Conservation (phyloP, 2,329 filamentous ascomycete genomes). For the Alternaria sp. region DNA sequence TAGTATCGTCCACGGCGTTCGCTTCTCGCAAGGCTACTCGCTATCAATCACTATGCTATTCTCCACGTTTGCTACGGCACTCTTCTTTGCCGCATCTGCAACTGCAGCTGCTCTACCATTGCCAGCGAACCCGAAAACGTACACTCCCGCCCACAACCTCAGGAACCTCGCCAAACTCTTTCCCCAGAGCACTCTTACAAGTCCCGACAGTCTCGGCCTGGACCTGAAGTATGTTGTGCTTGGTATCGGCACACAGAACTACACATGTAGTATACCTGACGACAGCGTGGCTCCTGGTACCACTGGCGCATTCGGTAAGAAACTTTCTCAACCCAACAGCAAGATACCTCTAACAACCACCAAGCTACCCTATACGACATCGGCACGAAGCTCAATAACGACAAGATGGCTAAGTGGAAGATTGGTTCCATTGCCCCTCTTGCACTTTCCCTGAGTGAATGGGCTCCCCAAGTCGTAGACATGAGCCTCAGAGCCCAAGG, state of each 20-base stretch:
- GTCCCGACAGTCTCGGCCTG: conserved; percentile 31
- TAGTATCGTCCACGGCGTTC: not conserved
- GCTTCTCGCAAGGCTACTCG: not conserved
- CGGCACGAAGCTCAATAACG: conserved; percentile 42
- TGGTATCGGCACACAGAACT: conserved; percentile 63
- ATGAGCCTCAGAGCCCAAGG: conserved; percentile 41
- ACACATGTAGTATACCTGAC: conserved; percentile 53
- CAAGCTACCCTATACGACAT: conserved; percentile 50
- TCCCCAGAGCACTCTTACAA: conserved; percentile 43
- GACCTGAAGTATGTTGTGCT: conserved; percentile 58
- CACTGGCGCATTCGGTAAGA: conserved; percentile 47
- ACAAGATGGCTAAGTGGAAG: conserved; percentile 44
- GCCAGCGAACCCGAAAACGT: conserved; percentile 19
- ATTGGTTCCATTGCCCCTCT: conserved; percentile 45
- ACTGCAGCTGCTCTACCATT: conserved; percentile 29
- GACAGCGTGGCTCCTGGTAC: conserved; percentile 40
- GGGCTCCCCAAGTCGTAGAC: conserved; percentile 31
- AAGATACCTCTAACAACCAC: conserved; percentile 19
- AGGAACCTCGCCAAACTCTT: conserved; percentile 37
- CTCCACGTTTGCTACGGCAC: conserved; percentile 36
- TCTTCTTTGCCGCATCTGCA: conserved; percentile 32
- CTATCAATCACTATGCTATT: conserved; percentile 39
- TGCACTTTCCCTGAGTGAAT: conserved; percentile 41
- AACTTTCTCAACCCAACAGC: not conserved
- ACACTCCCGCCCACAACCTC: conserved; percentile 33